Evolutionary conservation across 768 basidiomycete species (phyloP).

Genomic region (Russula griseocarnosa): DNA sequence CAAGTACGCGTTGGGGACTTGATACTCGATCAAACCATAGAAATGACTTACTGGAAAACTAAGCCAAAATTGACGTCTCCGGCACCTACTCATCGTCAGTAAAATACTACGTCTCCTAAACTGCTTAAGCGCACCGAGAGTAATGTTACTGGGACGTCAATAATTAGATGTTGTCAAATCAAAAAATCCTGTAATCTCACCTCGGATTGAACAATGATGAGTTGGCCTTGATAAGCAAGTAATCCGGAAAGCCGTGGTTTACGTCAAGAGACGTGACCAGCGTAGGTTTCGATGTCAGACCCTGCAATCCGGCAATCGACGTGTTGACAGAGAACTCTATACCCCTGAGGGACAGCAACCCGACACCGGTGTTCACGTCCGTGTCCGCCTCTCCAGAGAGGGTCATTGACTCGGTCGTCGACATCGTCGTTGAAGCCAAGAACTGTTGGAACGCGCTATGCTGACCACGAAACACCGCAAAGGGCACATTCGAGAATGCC

Average conservation of each 20-base stretch:
- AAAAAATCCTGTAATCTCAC: constrained; percentile 33
- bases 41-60: constrained; percentile 47
- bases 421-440: constrained; percentile 55
- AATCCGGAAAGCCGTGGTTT: constrained; percentile 60
- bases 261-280: constrained; percentile 59
- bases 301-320: constrained; percentile 59
- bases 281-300: constrained; percentile 54
- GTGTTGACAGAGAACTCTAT: constrained; percentile 60
- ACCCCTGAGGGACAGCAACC: constrained; percentile 51
- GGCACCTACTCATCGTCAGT: constrained; percentile 42
- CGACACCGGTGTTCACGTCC: constrained; percentile 62
- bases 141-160: constrained; percentile 35
- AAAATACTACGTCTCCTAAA: constrained; percentile 6
- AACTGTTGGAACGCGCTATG: constrained; percentile 57
- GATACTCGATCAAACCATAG: not conserved
- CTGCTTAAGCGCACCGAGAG: constrained; percentile 33
- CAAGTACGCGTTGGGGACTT: not conserved
- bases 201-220: constrained; percentile 64
- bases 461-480: constrained; percentile 48
- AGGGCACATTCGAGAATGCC: constrained; percentile 55
- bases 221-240: constrained; percentile 62
- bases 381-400: constrained; percentile 52
- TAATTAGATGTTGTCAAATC: not conserved
- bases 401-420: constrained; percentile 42
- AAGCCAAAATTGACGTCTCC: constrained; percentile 62